Base-by-base conservation (phyloP, 371 early-diverging fungal genomes). In the Thermomucor indicae-seudaticae region DNA sequence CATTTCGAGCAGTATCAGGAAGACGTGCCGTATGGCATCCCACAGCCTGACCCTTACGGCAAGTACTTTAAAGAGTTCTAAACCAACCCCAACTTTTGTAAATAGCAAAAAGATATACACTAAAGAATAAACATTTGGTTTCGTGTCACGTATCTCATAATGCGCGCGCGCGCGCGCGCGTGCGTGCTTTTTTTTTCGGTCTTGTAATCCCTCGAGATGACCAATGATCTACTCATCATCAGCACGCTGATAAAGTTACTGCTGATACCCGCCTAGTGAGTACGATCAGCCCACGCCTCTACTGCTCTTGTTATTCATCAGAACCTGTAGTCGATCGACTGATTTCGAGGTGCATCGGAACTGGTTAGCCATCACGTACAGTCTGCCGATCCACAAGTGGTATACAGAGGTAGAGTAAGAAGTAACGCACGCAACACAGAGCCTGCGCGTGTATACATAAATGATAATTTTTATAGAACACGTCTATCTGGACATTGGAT, bases 281-380 rank as follows among this genome's bases (percentile, higher is more conserved):
- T 67, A 23, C 30, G 2, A 16, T 29, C 6, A 25, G 17, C 30
- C 6, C 11, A 34, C 19, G 39, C n/a, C 24, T 8, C 37, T 4
- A 17, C 14, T 10, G 23, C 25, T 45, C 37, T 42, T 11, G n/a
- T 7, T 10, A 14, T 53, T 25, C 30, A 22, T 44, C 37, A 8
- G n/a, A n/a, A 40, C 27, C 20, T n/a, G 38, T 53, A 89, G 90
- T 66, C 81, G 80, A 52, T 96, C 97, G 28, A 97, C 98, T 12
- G 98, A 97, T 75, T 97, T 97, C 79, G 98, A 97, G 66, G 98
- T 97, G 4, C 98, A 97, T 72, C 82, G 98, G 48, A 96, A 97
- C 70, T 97, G 98, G 98, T 80, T 97, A 22, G 96, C 96, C 29
- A 90, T 97, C 50, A 97, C 98, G 4, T 72, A 85, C 54, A 81